Evolutionary conservation across 768 basidiomycete species (phyloP).

Genomic region (Phlebiopsis flavidoalba): DNA sequence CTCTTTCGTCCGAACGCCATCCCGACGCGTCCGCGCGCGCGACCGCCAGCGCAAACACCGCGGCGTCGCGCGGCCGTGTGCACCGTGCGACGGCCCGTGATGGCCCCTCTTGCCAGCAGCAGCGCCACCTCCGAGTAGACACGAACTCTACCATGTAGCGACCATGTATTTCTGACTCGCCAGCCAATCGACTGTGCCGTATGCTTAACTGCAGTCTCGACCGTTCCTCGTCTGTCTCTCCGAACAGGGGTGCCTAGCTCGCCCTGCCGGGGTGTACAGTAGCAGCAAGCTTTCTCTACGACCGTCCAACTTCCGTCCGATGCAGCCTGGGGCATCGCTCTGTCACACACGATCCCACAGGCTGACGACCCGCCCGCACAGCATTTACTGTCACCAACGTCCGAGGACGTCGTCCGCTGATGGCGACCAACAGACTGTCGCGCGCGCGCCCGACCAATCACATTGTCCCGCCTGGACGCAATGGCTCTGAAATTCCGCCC

Average conservation of each 20-base stretch:
- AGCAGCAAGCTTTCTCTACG: neutral
- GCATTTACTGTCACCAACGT: neutral
- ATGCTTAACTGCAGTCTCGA: neutral
- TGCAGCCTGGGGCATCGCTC: neutral
- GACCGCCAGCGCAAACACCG: neutral
- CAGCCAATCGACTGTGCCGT: neutral
- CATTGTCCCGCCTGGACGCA: neutral
- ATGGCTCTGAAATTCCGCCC: no score
- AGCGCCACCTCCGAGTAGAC: neutral
- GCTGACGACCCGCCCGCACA: neutral
- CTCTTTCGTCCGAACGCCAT: neutral
- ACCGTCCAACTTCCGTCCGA: slow-evolving; percentile 4
- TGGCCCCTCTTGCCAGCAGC: neutral
- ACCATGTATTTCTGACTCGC: neutral
- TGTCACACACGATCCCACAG: slow-evolving; percentile 5
- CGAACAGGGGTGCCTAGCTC: neutral
- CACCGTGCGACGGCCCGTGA: neutral
- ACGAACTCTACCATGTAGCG: no score
- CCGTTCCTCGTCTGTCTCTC: neutral
- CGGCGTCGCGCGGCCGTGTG: neutral
- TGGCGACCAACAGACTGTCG: neutral
- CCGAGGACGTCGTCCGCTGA: slow-evolving; percentile 1
- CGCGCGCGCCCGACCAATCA: neutral
- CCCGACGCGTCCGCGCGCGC: neutral
- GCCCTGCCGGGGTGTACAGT: neutral